Base-by-base conservation (phyloP, 768 basidiomycete species). In the Auriscalpium orientale region DNA sequence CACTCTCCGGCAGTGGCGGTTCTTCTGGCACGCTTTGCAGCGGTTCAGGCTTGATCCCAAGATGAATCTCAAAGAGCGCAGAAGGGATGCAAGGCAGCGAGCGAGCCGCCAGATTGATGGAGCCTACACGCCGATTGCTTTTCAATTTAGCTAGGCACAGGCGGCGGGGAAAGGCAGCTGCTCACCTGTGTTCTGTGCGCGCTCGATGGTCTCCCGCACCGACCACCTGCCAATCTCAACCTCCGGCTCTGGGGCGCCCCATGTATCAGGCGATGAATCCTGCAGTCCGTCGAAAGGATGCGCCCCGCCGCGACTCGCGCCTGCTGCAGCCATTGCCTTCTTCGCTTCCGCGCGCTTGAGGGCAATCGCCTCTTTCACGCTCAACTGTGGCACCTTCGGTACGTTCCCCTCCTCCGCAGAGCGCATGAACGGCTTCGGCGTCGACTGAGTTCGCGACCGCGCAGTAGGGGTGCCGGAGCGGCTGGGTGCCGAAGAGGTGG, bases 361-460 rank as follows among this genome's bases (percentile, higher is more conserved):
- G 2, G 89, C 89, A 65, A 92, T 90, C 13, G 83, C 85, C 58
- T 90, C 90, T 62, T 83, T 83, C 59, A 91, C 78, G 64, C 79
- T 89, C 34, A 79, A 56, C 38, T 67, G 60, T 16, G 71, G 65
- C 43, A 46, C 0, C 52, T 70, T 75, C 15, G 72, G 61, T 16
- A 77, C 56, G 44, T 8, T 7, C 0, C 47, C 53, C 11, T 46
- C 53, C 11, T 22, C 65, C 64, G 57, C 56, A 62, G 53, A 61
- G 63, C 34, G 46, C n/a, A 67, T 62, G 34, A 71, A 66, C 5
- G 72, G 71, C 53, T 71, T 72, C 0, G 71, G 71, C 22, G 66
- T 55, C 9, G 72, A 74, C 59, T 74, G 74, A 16, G 67, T 62
- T n/a, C 66, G 61, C 34, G 54, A 49, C 15, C 65, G 62, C 28